Evolutionary conservation across 164 flowering plant genomes (phyloP), one percentile per base, ranked within the genome.

Genomic region (Macadamia integrifolia): DNA sequence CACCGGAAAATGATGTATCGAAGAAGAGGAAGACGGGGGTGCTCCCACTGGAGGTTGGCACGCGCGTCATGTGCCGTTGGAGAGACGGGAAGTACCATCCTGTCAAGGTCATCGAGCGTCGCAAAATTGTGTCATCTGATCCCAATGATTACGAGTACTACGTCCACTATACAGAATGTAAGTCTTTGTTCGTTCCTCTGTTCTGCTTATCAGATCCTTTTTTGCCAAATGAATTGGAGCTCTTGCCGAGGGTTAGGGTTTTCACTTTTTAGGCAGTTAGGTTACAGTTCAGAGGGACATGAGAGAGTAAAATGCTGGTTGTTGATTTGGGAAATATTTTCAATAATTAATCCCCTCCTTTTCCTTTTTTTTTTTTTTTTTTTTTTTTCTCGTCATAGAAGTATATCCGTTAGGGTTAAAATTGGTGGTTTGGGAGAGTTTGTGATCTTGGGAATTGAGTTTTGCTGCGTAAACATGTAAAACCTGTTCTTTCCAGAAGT

Each of bases 131-230:
- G 1, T 55, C 11, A 49, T 80, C 60, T 46, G 86, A 80, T 0
- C 69, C 78, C 32, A 86, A 75, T 66, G 92, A 88, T 32, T 94
- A 87, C 77, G 98, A 94, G 81, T 94, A 91, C 72, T 94, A 94
- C 66, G 98, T 94, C 49, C 98, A 94, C 74, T 94, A 94, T 71
- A 91, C 95, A 6, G 98, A 94, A 76, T 94, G 98, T 94, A 75
- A 74, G 88, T 60, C 11, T 60, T 10, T 10, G 15, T 29, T 35
- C 10, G 18, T 11, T 46, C 13, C 50, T 46, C 50, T 46, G 50
- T 1, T 46, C 50, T 3, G 13, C 7, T 35, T 35, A 35, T 35
- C 40, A 35, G 40, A 2, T 0, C 40, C 5, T 5, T 5, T 35
- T 8, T 46, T 46, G 12, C 9, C 50, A 46, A 46, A 2, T 35